Evolutionary conservation across 495 filamentous ascomycete genomes (phyloP).

Genomic region (Alectoria sarmentosa): DNA sequence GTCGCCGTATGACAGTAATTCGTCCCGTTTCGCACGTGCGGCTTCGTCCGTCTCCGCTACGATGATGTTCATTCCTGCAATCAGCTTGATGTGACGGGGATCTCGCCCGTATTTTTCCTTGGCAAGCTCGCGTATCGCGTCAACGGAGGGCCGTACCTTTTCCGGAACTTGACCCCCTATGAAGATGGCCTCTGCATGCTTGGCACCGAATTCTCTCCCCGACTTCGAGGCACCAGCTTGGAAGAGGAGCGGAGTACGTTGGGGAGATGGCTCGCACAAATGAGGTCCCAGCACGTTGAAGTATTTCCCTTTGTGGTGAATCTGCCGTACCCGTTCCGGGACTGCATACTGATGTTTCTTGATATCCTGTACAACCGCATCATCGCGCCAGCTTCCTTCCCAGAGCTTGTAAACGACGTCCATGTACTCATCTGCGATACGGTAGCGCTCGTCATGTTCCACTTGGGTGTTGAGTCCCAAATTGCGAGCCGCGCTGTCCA

Average conservation of each 20-base stretch:
- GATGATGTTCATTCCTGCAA: slow-evolving; percentile 40
- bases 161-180: background rate
- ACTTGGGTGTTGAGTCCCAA: slow-evolving; percentile 28
- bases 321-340: background rate
- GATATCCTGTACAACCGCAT: background rate
- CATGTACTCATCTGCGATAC: background rate
- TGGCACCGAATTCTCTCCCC: background rate
- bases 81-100: slow-evolving; percentile 45
- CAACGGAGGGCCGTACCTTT: background rate
- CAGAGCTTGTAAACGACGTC: background rate
- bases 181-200: background rate
- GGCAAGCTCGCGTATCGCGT: slow-evolving; percentile 43
- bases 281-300: background rate
- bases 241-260: background rate
- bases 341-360: background rate
- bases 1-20: slow-evolving; percentile 38
- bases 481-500: slow-evolving; percentile 52
- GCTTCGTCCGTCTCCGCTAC: slow-evolving; percentile 49
- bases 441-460: background rate
- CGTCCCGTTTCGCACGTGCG: slow-evolving; percentile 43
- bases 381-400: background rate
- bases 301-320: background rate
- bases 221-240: background rate
- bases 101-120: slow-evolving; percentile 42
- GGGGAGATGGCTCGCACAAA: background rate